A percentile compares a stretch with the other conserved stretches of the same genome.
Conservation (phyloP, 306 rosid genomes). For the Pterocarpus santalinus region DNA sequence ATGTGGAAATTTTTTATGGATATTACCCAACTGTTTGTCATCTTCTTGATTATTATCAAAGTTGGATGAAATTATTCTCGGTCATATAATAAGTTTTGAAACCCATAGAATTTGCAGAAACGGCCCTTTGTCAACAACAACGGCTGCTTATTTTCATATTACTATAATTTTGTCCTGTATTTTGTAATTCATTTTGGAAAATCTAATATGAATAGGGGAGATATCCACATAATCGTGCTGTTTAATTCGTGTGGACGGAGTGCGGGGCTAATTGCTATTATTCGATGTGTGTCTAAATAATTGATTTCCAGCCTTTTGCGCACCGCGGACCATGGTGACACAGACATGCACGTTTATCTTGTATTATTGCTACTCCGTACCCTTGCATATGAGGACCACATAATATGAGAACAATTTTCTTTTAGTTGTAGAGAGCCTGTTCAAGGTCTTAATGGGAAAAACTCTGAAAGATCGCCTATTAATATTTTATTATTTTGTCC, state of each 20-base stretch:
- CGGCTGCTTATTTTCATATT: neutral
- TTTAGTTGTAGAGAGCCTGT: neutral
- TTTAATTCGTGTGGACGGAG: constrained; percentile 14
- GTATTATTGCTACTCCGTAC: constrained; percentile 19
- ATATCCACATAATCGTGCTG: neutral
- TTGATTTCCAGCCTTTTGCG: neutral
- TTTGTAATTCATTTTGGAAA: neutral
- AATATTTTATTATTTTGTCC: neutral
- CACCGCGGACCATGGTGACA: constrained; percentile 24
- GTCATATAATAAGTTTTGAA: neutral
- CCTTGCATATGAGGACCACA: constrained; percentile 21
- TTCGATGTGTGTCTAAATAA: neutral
- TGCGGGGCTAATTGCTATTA: neutral
- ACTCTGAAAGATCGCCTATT: neutral
- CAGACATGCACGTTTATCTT: constrained; percentile 31
- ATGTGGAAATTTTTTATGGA: constrained; percentile 3
- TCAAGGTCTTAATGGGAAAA: neutral
- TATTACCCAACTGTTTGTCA: neutral
- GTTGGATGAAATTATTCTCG: neutral
- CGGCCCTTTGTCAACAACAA: constrained; percentile 16
- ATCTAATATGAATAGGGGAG: neutral
- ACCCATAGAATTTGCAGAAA: constrained; percentile 12
- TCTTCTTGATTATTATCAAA: neutral
- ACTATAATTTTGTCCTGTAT: neutral
- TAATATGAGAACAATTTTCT: neutral